A percentile compares a stretch with the other conserved stretches of the same genome.
These are phyloP conservation scores for Harrya chromipes DNA, from an alignment of 768 basidiomycete species.

Conservation along the genomic window DNA sequence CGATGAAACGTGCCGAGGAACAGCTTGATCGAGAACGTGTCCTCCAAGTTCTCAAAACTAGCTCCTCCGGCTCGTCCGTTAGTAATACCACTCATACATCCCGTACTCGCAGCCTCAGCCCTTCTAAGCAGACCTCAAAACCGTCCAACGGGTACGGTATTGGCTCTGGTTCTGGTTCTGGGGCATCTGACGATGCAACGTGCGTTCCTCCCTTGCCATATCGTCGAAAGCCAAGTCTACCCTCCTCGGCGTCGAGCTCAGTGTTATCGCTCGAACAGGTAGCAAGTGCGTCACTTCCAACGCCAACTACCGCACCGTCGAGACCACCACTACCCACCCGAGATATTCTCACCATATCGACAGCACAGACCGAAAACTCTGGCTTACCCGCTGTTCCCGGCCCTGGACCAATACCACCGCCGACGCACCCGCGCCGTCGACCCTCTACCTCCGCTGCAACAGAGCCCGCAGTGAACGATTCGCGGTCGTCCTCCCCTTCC, in stretches of 20 bases:
- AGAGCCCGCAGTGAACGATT: conserved; percentile 24
- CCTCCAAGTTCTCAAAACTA: conserved; percentile 68
- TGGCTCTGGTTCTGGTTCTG: conserved; percentile 8
- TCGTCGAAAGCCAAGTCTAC: conserved; percentile 33
- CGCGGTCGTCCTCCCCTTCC: conserved; percentile 24
- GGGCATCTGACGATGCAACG: conserved; percentile 21
- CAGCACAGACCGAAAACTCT: conserved; percentile 4
- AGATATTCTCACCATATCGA: conserved; percentile 10
- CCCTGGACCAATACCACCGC: conserved; percentile 40
- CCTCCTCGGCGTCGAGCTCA: conserved; percentile 35
- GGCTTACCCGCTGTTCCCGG: conserved; percentile 1
- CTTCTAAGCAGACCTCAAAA: conserved; percentile 21
- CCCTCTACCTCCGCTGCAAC: conserved; percentile 15
- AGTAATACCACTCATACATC: neutral
- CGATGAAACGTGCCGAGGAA: conserved; percentile 65
- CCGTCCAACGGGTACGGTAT: neutral
- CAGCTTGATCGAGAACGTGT: conserved; percentile 68
- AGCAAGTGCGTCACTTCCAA: conserved; percentile 35
- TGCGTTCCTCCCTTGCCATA: conserved; percentile 35
- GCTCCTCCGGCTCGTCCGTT: conserved; percentile 32
- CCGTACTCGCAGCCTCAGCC: conserved; percentile 32
- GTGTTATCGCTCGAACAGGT: conserved; percentile 41
- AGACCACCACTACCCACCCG: conserved; percentile 26
- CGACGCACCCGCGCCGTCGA: conserved; percentile 57
- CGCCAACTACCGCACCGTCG: conserved; percentile 7